phyloP scores from a whole-genome alignment of 2,329 filamentous ascomycete genomes.

The Neopestalotiopsis rosae region DNA sequence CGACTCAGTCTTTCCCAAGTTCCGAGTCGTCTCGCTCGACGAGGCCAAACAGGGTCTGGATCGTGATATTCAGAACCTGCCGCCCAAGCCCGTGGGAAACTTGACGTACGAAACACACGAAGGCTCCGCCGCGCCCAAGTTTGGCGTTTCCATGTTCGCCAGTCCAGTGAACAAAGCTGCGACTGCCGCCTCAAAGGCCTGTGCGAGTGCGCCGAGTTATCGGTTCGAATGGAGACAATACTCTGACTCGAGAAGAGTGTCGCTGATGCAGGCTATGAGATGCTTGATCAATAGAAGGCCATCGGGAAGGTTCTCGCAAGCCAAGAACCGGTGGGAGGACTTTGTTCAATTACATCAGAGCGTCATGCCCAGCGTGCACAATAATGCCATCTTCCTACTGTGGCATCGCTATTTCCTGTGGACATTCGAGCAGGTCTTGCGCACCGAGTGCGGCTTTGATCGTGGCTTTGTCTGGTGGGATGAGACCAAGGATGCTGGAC shows the following conservation, averaged over 20 bases:
- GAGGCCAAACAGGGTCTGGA: conserved; percentile 8
- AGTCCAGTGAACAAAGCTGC: background rate
- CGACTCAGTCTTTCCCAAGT: conserved; percentile 8
- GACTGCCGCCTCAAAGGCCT: conserved; percentile 6
- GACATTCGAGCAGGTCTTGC: conserved; percentile 28
- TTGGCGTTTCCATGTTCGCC: background rate
- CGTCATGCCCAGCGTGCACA: conserved; percentile 38
- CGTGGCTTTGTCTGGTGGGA: conserved; percentile 40
- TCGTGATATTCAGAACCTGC: conserved; percentile 4
- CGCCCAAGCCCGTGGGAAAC: background rate
- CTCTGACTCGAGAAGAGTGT: conserved; percentile 33
- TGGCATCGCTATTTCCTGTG: conserved; percentile 35
- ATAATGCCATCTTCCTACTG: conserved; percentile 36
- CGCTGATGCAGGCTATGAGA: conserved; percentile 34
- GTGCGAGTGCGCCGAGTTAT: conserved; percentile 32
- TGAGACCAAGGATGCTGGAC: conserved; percentile 40
- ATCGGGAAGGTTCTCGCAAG: conserved; percentile 30
- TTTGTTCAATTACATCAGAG: conserved; percentile 38
- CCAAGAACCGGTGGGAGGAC: conserved; percentile 39
- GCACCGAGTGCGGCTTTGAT: conserved; percentile 39
- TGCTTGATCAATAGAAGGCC: conserved; percentile 34
- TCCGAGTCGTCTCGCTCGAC: conserved; percentile 4
- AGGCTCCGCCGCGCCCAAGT: background rate
- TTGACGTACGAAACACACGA: background rate
- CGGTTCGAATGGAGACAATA: conserved; percentile 40